Evolutionary conservation across 768 basidiomycete species (phyloP), one percentile per base, ranked within the genome.

Genomic region (Suillus bovinus): DNA sequence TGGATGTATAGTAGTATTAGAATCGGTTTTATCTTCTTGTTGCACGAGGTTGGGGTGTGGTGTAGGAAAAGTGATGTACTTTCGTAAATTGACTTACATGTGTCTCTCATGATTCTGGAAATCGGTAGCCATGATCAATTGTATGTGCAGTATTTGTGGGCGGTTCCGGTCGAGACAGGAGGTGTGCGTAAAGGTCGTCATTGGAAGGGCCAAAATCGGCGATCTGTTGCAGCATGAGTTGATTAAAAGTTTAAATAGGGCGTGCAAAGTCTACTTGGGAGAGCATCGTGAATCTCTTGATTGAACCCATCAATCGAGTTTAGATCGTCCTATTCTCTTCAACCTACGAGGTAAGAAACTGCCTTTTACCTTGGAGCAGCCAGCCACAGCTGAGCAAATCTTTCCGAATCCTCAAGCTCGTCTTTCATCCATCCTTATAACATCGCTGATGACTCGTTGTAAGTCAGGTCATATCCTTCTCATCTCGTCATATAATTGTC

Each of bases 11-110:
- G 16, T 27, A 24, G 16, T 13, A 16, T 38, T 39, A 13, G 38
- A 56, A 56, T 8, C 7, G 6, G 39, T n/a, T 17, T 17, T 38
- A 22, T 22, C 5, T 6, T 56, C 10, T 56, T 11, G 27, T n/a
- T 56, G 24, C 55, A 56, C 27, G 55, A 39, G 38, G 61, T n/a
- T 31, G 13, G 10, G 56, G 34, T 58, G 60, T n/a, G n/a, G 20
- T 60, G 34, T 22, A 58, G 46, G 66, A 36, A 50, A 50, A 47
- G 34, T 36, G 58, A 49, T 52, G 42, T 58, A 47, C 49, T 67
- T 50, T 44, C 57, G 57, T 42, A n/a, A 41, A 27, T 47, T 57
- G 54, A 56, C 55, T 39, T 42, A 31, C 27, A 47, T 41, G 39
- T 59, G 56, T 61, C 27, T 57, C n/a, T 47, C 11, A 53, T 60